Evolutionary conservation across 2,329 filamentous ascomycete genomes (phyloP).

Genomic region (Purpureocillium takamizusanense): DNA sequence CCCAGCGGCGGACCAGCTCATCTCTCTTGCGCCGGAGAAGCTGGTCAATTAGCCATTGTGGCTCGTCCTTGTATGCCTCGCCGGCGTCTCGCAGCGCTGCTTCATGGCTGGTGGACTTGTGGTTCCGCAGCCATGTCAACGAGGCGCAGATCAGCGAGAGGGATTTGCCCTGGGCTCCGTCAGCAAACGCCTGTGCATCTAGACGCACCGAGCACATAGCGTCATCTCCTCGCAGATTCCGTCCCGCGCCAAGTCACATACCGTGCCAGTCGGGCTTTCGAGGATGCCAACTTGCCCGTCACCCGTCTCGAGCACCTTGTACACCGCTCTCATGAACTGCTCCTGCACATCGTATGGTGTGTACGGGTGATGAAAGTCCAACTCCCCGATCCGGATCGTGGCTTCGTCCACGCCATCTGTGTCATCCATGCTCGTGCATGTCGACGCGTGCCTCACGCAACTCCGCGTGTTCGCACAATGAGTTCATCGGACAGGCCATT

Average conservation of each 20-base stretch:
- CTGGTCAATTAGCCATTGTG: conserved; percentile 77
- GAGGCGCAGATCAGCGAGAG: conserved; percentile 83
- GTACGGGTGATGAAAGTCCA: conserved; percentile 79
- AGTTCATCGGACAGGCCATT: conserved; percentile 3
- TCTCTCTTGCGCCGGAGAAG: conserved; percentile 59
- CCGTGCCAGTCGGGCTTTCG: conserved; percentile 83
- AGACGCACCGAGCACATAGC: too few relatives aligned
- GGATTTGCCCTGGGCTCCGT: conserved; percentile 64
- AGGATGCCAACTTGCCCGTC: conserved; percentile 77
- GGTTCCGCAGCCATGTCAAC: conserved; percentile 80
- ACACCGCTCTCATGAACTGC: conserved; percentile 79
- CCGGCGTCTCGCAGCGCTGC: conserved; percentile 36
- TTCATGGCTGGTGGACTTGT: conserved; percentile 57
- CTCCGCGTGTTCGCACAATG: background rate
- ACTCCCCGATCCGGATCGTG: conserved; percentile 15
- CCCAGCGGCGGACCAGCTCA: conserved; percentile 56
- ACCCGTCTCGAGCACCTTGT: conserved; percentile 61
- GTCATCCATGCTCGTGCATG: conserved; percentile 1
- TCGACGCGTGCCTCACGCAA: too few relatives aligned
- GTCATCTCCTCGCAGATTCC: too few relatives aligned
- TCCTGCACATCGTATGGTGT: conserved; percentile 80
- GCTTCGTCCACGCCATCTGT: conserved; percentile 9
- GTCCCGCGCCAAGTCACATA: conserved; percentile 17
- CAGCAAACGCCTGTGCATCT: background rate
- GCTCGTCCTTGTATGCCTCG: conserved; percentile 53